phyloP scores from a whole-genome alignment of 2,329 filamentous ascomycete species.

The Talaromyces albobiverticillius region DNA sequence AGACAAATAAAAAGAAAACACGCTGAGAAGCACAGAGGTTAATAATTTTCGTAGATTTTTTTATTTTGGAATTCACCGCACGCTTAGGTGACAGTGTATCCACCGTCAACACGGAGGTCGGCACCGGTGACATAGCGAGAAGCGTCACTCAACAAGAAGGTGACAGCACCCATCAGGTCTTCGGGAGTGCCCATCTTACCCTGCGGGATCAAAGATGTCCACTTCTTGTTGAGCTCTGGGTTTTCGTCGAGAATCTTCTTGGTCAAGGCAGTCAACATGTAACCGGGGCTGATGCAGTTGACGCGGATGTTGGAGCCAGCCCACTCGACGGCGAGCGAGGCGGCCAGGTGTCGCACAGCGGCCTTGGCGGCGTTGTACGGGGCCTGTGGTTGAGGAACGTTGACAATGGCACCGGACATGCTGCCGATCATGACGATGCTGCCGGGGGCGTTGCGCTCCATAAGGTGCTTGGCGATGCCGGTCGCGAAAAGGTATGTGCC shows the following conservation, averaged over 20 bases:
- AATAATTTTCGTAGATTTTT: too few species aligned
- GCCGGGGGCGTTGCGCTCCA: constrained; percentile 73
- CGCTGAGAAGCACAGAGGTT: too few species aligned
- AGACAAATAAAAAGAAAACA: constrained; percentile 8
- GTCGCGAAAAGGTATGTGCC: constrained; percentile 89
- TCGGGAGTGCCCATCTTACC: constrained; percentile 91
- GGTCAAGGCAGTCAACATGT: constrained; percentile 92
- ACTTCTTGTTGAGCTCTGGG: constrained; percentile 82
- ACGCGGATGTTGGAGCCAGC: constrained; percentile 82
- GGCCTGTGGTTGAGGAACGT: constrained; percentile 88
- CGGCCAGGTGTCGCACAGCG: constrained; percentile 81
- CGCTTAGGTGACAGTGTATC: constrained; percentile 79
- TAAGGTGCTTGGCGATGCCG: constrained; percentile 80
- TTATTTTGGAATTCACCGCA: too few species aligned
- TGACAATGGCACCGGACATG: constrained; percentile 93
- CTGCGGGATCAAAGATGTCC: constrained; percentile 87
- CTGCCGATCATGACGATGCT: constrained; percentile 94
- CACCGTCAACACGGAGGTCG: constrained; percentile 78
- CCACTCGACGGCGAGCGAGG: constrained; percentile 92
- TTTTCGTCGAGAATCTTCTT: constrained; percentile 94
- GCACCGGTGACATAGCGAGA: constrained; percentile 71
- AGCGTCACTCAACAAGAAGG: constrained; percentile 79
- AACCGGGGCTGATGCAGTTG: constrained; percentile 92
- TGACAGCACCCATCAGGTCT: constrained; percentile 90
- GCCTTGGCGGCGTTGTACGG: constrained; percentile 95